phyloP scores from a whole-genome alignment of 2,329 filamentous ascomycete species.

The Fusarium pseudoanthophilum region DNA sequence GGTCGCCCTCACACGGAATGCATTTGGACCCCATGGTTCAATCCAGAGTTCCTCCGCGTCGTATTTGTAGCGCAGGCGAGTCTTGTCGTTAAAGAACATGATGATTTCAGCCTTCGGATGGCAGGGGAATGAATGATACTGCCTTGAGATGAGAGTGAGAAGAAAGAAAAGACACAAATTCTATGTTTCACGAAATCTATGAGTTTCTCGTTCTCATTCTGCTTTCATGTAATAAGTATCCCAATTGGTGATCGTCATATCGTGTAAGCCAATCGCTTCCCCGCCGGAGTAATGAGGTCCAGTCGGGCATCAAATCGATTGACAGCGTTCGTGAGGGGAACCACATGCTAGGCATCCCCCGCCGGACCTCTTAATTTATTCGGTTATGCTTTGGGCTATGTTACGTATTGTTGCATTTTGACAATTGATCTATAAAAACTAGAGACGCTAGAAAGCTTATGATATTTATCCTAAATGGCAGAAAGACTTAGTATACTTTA shows the following conservation, averaged over 20 bases:
- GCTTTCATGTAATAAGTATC: neutral
- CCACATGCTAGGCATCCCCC: neutral
- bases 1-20: constrained; percentile 11
- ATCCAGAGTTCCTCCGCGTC: constrained; percentile 19
- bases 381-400: neutral
- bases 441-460: neutral
- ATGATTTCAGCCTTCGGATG: neutral
- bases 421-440: neutral
- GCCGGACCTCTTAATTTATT: neutral
- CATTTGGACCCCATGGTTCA: constrained; percentile 18
- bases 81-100: constrained; percentile 22
- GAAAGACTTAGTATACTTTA: neutral
- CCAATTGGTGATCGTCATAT: neutral
- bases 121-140: neutral
- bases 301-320: constrained; percentile 7
- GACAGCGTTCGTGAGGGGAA: neutral
- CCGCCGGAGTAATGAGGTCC: constrained; percentile 19
- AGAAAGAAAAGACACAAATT: no score
- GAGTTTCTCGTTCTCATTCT: neutral
- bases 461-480: neutral
- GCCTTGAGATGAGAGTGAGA: neutral
- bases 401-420: neutral
- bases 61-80: constrained; percentile 11
- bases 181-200: neutral
- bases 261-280: constrained; percentile 16